phyloP scores from a whole-genome alignment of 73 alveolate species.

The Stentor roeselii region DNA sequence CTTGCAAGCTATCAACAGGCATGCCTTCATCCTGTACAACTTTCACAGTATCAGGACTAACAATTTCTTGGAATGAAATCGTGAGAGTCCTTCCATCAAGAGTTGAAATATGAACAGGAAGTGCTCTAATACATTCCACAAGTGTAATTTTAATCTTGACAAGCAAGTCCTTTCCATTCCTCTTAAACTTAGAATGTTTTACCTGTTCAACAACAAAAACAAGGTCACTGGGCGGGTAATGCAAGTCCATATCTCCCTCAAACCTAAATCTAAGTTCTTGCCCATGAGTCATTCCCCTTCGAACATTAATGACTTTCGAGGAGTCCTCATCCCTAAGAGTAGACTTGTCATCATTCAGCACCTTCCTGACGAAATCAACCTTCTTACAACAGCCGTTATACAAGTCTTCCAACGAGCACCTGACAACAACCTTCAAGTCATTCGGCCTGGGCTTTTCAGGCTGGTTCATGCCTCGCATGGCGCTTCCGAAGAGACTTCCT shows the following conservation, averaged over 20 bases:
- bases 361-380: slow-evolving; percentile 56
- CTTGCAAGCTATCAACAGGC: slow-evolving; percentile 59
- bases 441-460: slow-evolving; percentile 44
- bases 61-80: slow-evolving; percentile 27
- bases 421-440: slow-evolving; percentile 54
- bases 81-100: slow-evolving; percentile 60
- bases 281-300: slow-evolving; percentile 75
- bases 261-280: slow-evolving; percentile 64
- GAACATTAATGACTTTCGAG: slow-evolving; percentile 65
- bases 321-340: slow-evolving; percentile 54
- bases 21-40: slow-evolving; percentile 83
- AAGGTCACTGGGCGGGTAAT: slow-evolving; percentile 52
- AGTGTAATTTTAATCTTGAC: slow-evolving; percentile 61
- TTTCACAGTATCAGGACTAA: slow-evolving; percentile 73
- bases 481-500: slow-evolving; percentile 75
- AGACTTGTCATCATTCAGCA: slow-evolving; percentile 73
- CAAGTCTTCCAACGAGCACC: slow-evolving; percentile 78
- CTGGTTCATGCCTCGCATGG: slow-evolving; percentile 60
- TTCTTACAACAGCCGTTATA: slow-evolving; percentile 80
- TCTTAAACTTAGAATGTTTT: slow-evolving; percentile 57
- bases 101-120: slow-evolving; percentile 62
- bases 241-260: slow-evolving; percentile 79
- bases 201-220: slow-evolving; percentile 69
- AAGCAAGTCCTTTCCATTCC: slow-evolving; percentile 81
- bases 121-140: slow-evolving; percentile 71